A percentile compares a stretch with the other conserved stretches of the same genome.
These are phyloP conservation scores for Fusarium sarcochroum DNA, from an alignment of 2,329 filamentous ascomycete species.

Conservation along the genomic window DNA sequence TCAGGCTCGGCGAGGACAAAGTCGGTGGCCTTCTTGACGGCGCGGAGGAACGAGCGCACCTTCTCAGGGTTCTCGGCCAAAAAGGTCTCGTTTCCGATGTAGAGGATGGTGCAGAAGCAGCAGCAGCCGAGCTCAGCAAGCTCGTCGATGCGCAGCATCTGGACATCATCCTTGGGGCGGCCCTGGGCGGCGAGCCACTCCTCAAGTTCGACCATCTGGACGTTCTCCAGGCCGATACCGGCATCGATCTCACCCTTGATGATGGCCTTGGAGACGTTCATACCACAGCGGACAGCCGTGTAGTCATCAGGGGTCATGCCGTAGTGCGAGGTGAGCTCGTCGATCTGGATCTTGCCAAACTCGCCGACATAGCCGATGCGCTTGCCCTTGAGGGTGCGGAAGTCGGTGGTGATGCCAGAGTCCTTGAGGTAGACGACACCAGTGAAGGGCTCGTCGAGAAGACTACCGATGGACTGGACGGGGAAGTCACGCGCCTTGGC, in stretches of 20 bases:
- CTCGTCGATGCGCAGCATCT: constrained; percentile 86
- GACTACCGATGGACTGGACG: constrained; percentile 78
- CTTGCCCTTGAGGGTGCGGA: constrained; percentile 81
- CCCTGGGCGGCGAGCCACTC: constrained; percentile 78
- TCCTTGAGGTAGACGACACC: constrained; percentile 83
- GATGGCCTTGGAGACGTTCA: constrained; percentile 85
- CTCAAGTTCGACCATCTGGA: constrained; percentile 86
- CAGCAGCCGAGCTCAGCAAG: constrained; percentile 85
- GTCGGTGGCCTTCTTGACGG: constrained; percentile 82
- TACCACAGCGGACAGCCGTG: constrained; percentile 82
- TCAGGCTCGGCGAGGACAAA: constrained; percentile 75
- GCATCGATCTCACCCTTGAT: constrained; percentile 80
- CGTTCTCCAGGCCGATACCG: constrained; percentile 83
- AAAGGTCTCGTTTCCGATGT: constrained; percentile 83
- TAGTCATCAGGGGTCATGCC: constrained; percentile 81
- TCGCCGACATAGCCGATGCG: constrained; percentile 85
- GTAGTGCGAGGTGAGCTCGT: constrained; percentile 84
- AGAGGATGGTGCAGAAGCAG: constrained; percentile 87
- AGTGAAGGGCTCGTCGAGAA: constrained; percentile 85
- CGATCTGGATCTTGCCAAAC: constrained; percentile 87
- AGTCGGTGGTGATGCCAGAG: constrained; percentile 81
- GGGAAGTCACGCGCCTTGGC: constrained; percentile 83
- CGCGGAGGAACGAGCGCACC: constrained; percentile 76
- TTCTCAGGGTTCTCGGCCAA: constrained; percentile 75
- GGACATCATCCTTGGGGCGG: constrained; percentile 76